These are phyloP conservation scores for Stemphylium beticola DNA, from an alignment of 2,329 filamentous ascomycete genomes.

Conservation along the genomic window DNA sequence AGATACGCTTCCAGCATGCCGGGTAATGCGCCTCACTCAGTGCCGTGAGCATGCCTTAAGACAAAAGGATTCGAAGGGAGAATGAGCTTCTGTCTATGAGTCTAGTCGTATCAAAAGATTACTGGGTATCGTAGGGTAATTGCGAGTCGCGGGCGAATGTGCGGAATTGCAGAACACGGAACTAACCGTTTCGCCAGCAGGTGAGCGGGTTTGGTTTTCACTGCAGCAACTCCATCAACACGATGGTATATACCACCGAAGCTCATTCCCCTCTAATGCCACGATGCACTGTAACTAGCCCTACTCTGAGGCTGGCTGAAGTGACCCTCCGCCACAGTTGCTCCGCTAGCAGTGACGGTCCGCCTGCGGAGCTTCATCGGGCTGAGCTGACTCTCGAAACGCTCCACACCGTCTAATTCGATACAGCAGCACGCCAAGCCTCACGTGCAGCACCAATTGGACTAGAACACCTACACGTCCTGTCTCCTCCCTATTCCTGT, in stretches of 20 bases:
- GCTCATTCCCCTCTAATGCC: background rate
- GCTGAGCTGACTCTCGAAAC: slow-evolving; percentile 5
- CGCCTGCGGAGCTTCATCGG: slow-evolving; percentile 2
- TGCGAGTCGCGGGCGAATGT: no score
- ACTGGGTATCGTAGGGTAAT: no score
- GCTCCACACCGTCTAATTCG: slow-evolving; percentile 8
- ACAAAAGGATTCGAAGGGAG: no score
- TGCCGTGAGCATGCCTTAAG: no score
- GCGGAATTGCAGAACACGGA: no score
- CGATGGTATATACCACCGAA: background rate
- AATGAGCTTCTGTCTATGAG: no score
- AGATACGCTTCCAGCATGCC: no score
- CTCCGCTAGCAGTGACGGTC: background rate
- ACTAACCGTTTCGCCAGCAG: no score
- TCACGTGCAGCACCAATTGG: slow-evolving; percentile 8
- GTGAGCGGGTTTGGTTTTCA: no score
- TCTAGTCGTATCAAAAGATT: no score
- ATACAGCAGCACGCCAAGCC: slow-evolving; percentile 7
- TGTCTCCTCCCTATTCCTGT: background rate
- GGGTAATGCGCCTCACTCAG: background rate
- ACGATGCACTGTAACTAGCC: background rate
- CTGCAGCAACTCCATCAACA: no score
- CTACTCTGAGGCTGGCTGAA: slow-evolving; percentile 2
- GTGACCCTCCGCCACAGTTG: background rate
- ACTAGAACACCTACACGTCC: background rate